Base-by-base conservation (phyloP, 768 basidiomycete genomes). In the Daedaleopsis nitida region DNA sequence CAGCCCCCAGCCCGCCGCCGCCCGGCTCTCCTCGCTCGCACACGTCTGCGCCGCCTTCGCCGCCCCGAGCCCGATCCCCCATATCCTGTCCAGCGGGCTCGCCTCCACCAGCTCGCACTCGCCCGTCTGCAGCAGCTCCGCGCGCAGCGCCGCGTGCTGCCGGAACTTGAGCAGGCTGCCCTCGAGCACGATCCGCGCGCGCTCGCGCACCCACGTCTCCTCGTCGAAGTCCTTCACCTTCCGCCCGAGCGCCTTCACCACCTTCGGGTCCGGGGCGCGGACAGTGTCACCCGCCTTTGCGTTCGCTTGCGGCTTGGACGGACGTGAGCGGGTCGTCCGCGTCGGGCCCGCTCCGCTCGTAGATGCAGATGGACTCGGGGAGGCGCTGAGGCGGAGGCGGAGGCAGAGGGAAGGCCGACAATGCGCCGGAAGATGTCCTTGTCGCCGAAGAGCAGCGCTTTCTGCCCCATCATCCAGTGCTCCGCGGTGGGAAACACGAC, bases 391-490 rank as follows among this genome's bases (percentile, higher is more conserved):
- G 13, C n/a, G 45, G 45, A n/a, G 45, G 45, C 0, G 5, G 1
- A 19, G 24, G 37, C 6, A 37, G 37, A 16, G 17, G 27, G 34
- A 23, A 32, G 24, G 21, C 55, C 71, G 23, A 84, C 65, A 13
- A 87, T 77, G 57, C 78, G 69, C 23, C 75, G 69, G 3, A 82
- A 80, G 6, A 82, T 69, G 6, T 66, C 74, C 11, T 56, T 42
- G 65, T 87, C 84, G 13, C 69, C 65, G 73, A 87, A 87, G 2
- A 87, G 65, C 5, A 85, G 66, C 8, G 86, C 85, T 68, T 87
- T 87, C 55, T 81, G 80, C 43, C 81, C 75, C 86, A 87, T 88
- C 86, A 87, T 87, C 80, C 81, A 87, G 64, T 87, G 85, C 70
- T 87, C 86, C 0, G 83, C 78, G 2, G 82, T 80, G 7, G 71